phyloP scores from a whole-genome alignment of 129 eudicot genomes.

The Flaveria ramosissima region DNA sequence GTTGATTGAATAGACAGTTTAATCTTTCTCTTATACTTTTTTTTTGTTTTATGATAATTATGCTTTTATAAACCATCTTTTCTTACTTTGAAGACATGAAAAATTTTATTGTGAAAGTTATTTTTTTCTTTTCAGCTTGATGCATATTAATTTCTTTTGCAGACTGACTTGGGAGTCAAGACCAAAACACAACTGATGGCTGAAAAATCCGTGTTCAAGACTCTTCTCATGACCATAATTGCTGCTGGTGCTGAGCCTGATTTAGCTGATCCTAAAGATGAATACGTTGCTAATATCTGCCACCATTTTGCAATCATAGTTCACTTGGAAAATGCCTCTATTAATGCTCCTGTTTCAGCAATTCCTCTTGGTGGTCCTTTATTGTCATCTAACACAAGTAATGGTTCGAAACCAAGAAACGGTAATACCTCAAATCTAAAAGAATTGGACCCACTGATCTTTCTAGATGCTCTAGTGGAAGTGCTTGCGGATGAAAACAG shows the following conservation, averaged over 20 bases:
- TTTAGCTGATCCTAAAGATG: conserved; percentile 71
- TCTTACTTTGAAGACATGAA: background rate
- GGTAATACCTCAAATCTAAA: conserved; percentile 62
- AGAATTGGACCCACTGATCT: conserved; percentile 91
- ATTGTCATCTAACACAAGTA: conserved; percentile 51
- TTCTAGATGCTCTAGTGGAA: conserved; percentile 91
- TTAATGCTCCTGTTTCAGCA: conserved; percentile 46
- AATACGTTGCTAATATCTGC: conserved; percentile 69
- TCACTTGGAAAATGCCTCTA: conserved; percentile 64
- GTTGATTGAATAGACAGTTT: background rate
- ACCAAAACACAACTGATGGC: conserved; percentile 98
- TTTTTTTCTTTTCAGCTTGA: conserved; percentile 1
- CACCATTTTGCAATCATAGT: conserved; percentile 96
- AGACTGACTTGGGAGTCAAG: conserved; percentile 97
- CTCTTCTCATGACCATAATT: conserved; percentile 83
- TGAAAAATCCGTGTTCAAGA: conserved; percentile 90
- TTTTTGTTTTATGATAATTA: background rate
- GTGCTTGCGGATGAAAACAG: conserved; percentile 91
- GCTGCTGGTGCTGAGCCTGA: conserved; percentile 91
- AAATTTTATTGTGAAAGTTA: background rate
- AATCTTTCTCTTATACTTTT: background rate
- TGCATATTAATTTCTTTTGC: conserved; percentile 30
- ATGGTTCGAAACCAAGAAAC: conserved; percentile 50
- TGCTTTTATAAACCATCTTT: background rate
- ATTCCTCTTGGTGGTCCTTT: conserved; percentile 65